Evolutionary conservation across 2,329 filamentous ascomycete species (phyloP).

Genomic region (Sporothrix pallida): DNA sequence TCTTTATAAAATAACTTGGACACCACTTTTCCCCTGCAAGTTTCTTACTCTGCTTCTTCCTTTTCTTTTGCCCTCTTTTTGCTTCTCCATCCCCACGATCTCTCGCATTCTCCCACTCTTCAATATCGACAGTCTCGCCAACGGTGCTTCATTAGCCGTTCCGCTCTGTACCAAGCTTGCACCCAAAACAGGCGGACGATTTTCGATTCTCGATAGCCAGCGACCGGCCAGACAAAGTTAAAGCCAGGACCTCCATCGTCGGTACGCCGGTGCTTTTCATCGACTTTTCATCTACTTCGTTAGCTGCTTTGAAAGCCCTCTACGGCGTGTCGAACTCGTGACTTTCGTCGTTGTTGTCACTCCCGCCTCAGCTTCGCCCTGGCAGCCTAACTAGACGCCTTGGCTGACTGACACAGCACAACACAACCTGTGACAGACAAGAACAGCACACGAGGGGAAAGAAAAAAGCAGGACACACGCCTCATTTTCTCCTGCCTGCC

Average conservation of each 20-base stretch:
- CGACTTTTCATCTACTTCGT: too few species aligned
- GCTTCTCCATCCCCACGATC: too few species aligned
- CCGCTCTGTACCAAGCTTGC: too few species aligned
- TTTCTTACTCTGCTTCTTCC: background rate
- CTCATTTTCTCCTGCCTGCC: background rate
- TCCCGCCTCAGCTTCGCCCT: slow-evolving; percentile 1
- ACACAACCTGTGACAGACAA: slow-evolving; percentile 4
- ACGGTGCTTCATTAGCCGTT: background rate
- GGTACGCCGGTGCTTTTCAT: too few species aligned
- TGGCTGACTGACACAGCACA: slow-evolving; percentile 16
- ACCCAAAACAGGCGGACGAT: too few species aligned
- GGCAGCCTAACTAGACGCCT: slow-evolving; percentile 19
- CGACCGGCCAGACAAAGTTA: too few species aligned
- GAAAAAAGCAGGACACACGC: background rate
- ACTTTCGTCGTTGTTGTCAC: background rate
- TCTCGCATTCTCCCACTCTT: background rate
- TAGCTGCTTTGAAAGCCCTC: too few species aligned
- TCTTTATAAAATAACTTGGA: background rate
- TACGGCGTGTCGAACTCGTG: background rate
- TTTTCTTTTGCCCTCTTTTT: background rate
- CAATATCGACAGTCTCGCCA: background rate
- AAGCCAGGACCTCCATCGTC: too few species aligned
- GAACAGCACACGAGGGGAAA: background rate
- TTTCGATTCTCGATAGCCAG: too few species aligned
- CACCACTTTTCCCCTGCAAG: too few species aligned